Evolutionary conservation across 306 rosid species (phyloP).

Genomic region (Dryas drummondii): DNA sequence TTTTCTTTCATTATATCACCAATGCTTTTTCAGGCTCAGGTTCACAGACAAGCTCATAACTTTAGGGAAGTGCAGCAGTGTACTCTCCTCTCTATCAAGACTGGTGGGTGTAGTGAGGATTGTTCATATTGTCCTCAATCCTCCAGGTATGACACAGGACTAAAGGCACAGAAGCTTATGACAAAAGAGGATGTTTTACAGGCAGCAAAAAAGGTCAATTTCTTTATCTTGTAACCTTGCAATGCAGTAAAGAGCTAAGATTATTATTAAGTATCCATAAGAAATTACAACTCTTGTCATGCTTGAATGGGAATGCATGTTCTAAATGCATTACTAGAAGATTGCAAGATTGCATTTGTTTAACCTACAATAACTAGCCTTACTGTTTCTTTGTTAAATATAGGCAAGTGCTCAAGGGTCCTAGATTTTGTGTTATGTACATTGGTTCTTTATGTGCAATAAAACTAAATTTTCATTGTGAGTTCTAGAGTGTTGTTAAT

Average conservation of each 20-base stretch:
- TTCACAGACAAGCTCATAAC: conserved; percentile 89
- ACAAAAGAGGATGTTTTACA: conserved; percentile 71
- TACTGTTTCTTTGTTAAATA: neutral
- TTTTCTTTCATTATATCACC: neutral
- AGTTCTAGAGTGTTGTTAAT: too few species aligned
- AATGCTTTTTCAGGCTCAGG: conserved; percentile 69
- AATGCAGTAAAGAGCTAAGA: conserved; percentile 6
- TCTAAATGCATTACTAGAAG: neutral
- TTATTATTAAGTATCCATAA: neutral
- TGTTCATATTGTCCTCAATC: conserved; percentile 98
- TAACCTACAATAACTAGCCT: neutral
- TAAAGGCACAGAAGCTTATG: conserved; percentile 77
- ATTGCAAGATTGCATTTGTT: neutral
- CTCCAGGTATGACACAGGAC: conserved; percentile 79
- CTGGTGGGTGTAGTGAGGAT: conserved; percentile 99
- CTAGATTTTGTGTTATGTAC: neutral
- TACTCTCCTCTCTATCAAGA: conserved; percentile 89
- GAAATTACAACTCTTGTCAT: neutral
- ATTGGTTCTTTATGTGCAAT: neutral
- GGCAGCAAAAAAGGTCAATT: conserved; percentile 68
- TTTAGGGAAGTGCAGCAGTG: conserved; percentile 98
- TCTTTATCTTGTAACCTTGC: conserved; percentile 19
- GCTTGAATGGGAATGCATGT: neutral
- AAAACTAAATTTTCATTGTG: too few species aligned
- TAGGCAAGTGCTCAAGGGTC: neutral